These are phyloP conservation scores for Clarireedia monteithiana DNA, from an alignment of 2,329 filamentous ascomycete genomes.

Conservation along the genomic window DNA sequence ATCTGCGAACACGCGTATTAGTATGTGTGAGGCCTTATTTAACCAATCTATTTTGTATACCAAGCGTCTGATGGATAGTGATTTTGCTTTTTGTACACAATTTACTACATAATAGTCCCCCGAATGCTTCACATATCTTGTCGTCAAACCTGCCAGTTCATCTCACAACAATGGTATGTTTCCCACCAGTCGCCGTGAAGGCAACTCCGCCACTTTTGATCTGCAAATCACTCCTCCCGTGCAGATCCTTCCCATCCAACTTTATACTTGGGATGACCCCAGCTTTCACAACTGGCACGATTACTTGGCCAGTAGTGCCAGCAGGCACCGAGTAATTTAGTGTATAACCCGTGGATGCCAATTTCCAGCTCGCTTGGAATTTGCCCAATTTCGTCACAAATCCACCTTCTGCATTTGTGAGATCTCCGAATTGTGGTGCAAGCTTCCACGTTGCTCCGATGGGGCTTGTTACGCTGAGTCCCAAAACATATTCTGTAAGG, in stretches of 20 bases:
- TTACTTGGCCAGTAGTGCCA: constrained; percentile 11
- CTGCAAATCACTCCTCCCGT: background rate
- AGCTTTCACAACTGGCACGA: constrained; percentile 5
- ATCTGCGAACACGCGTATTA: no score
- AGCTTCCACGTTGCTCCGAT: constrained; percentile 32
- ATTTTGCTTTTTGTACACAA: background rate
- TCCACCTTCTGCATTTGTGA: constrained; percentile 33
- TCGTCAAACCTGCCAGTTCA: background rate
- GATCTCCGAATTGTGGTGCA: constrained; percentile 35
- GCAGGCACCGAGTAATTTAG: constrained; percentile 12
- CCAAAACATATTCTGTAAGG: constrained; percentile 37
- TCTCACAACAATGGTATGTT: constrained; percentile 1
- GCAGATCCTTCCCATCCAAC: constrained; percentile 6
- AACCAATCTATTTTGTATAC: no score
- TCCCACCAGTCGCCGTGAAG: background rate
- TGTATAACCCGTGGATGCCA: constrained; percentile 19
- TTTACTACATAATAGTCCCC: background rate
- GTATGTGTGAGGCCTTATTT: no score
- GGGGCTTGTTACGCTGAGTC: constrained; percentile 32
- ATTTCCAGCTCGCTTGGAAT: constrained; percentile 29
- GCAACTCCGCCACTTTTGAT: background rate
- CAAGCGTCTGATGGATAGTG: no score
- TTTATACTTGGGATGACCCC: constrained; percentile 10
- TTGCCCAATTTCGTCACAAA: constrained; percentile 34
- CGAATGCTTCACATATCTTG: background rate